Percentiles rank a stretch among this genome's conserved stretches.
phyloP scores from a whole-genome alignment of 2,329 filamentous ascomycete species.

The Cytospora schulzeri region DNA sequence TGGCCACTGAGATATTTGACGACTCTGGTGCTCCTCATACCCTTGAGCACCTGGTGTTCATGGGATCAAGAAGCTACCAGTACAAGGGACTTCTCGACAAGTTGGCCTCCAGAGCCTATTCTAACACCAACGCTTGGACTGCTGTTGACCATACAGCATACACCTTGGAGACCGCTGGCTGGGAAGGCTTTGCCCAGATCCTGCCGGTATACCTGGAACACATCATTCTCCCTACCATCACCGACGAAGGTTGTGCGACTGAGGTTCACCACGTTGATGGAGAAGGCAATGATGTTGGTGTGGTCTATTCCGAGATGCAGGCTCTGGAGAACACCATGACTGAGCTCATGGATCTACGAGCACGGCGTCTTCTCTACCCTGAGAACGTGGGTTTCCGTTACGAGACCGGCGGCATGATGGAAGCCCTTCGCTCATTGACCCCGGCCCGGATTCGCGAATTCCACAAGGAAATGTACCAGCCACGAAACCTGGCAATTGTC shows the following conservation, averaged over 20 bases:
- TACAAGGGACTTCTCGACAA: conserved; percentile 97
- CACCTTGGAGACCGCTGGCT: conserved; percentile 90
- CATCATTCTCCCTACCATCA: conserved; percentile 85
- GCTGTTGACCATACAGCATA: conserved; percentile 96
- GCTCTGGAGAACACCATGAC: conserved; percentile 81
- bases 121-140: conserved; percentile 95
- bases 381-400: conserved; percentile 91
- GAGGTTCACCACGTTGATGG: conserved; percentile 97
- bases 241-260: conserved; percentile 89
- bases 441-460: conserved; percentile 92
- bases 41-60: conserved; percentile 80
- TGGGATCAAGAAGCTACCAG: conserved; percentile 89
- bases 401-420: conserved; percentile 97
- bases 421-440: conserved; percentile 81
- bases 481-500: conserved; percentile 88
- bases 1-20: conserved; percentile 96
- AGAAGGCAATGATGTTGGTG: conserved; percentile 89
- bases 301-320: conserved; percentile 99
- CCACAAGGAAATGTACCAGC: conserved; percentile 96
- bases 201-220: conserved; percentile 95
- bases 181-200: conserved; percentile 95
- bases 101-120: conserved; percentile 89
- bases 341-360: conserved; percentile 85
- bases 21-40: conserved; percentile 92
- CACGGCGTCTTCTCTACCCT: conserved; percentile 81